phyloP scores from a whole-genome alignment of 2,329 filamentous ascomycete genomes.

The Rugonectria rugulosa region DNA sequence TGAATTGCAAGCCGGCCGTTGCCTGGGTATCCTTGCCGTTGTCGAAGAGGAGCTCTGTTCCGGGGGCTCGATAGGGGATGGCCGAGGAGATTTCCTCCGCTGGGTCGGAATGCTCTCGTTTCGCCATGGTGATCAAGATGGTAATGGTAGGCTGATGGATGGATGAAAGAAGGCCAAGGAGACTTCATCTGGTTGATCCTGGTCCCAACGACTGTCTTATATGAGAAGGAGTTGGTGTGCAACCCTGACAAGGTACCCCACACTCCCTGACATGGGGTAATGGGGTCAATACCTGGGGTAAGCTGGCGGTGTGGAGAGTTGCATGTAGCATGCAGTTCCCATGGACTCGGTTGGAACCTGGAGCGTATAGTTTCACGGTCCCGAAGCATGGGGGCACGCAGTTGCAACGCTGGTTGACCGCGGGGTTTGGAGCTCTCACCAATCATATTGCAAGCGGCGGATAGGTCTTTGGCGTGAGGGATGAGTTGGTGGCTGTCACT shows the following conservation, averaged over 20 bases:
- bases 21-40: neutral
- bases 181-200: neutral
- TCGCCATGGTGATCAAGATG: neutral
- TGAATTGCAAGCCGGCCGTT: slow-evolving; percentile 5
- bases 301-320: slow-evolving; percentile 7
- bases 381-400: neutral
- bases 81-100: slow-evolving; percentile 3
- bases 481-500: neutral
- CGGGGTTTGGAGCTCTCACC: neutral
- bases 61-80: neutral
- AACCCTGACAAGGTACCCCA: slow-evolving; percentile 1
- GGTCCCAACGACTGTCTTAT: slow-evolving; percentile 3
- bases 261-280: neutral
- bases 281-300: neutral
- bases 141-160: neutral
- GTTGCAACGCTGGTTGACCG: neutral
- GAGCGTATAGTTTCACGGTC: neutral
- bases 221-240: neutral
- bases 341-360: neutral
- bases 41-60: slow-evolving; percentile 16
- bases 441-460: neutral
- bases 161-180: neutral
- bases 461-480: neutral
- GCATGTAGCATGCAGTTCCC: neutral
- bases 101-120: neutral